A percentile compares a stretch with the other conserved stretches of the same genome.
Conservation (phyloP, 2,329 filamentous ascomycete genomes). For the Hypomyces rosellus region DNA sequence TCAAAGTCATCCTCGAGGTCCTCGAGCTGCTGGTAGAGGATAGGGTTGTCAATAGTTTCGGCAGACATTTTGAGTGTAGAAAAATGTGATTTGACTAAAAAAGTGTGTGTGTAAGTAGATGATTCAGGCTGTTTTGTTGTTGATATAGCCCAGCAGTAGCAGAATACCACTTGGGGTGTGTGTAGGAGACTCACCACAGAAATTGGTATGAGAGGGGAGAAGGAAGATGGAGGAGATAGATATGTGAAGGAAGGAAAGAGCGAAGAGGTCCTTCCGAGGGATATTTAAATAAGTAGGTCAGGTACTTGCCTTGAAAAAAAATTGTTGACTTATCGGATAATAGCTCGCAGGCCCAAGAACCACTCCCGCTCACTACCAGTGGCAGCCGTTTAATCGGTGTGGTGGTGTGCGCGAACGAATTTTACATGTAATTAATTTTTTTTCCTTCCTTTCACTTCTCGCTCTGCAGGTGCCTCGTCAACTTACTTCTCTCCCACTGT, state of each 20-base stretch:
- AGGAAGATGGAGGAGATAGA: background rate
- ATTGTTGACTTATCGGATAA: background rate
- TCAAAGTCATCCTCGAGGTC: constrained; percentile 80
- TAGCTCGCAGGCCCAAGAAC: background rate
- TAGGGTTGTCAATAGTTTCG: constrained; percentile 32
- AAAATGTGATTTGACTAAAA: constrained; percentile 7
- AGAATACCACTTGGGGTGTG: background rate
- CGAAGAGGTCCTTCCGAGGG: background rate
- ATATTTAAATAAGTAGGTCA: too few species aligned
- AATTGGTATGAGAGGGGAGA: background rate
- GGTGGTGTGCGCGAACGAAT: too few species aligned
- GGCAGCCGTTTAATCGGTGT: too few species aligned
- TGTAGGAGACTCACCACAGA: background rate
- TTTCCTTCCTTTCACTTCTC: too few species aligned
- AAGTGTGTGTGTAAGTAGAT: background rate
- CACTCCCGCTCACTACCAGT: too few species aligned
- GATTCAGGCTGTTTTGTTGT: background rate
- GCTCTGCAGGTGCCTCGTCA: too few species aligned
- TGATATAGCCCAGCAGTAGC: background rate
- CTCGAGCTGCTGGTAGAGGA: constrained; percentile 70
- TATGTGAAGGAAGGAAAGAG: background rate
- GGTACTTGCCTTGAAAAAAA: too few species aligned
- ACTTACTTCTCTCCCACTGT: too few species aligned
- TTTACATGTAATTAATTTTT: too few species aligned
- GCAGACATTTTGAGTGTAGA: constrained; percentile 26